Percentiles rank a stretch among this genome's conserved stretches.
Conservation (phyloP, 768 basidiomycete species). For the Peribolospora baueri region DNA sequence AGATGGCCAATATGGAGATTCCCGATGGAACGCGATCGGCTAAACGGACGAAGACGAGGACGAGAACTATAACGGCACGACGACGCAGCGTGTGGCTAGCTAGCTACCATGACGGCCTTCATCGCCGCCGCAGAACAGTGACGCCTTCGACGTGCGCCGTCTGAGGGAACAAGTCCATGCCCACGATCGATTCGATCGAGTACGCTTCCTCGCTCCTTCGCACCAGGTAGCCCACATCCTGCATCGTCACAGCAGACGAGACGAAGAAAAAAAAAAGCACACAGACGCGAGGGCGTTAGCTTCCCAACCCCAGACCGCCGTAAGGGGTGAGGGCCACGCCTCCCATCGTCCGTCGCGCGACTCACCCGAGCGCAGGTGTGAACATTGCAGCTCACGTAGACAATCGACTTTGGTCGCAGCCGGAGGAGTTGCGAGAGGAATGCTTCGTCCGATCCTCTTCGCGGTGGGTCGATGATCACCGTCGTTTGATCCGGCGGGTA, state of each 20-base stretch:
- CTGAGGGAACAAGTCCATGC: slow-evolving; percentile 90
- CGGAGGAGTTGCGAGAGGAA: slow-evolving; percentile 46
- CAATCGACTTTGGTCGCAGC: slow-evolving; percentile 43
- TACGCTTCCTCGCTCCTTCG: slow-evolving; percentile 29
- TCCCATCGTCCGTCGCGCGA: background rate
- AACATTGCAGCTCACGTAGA: slow-evolving; percentile 88
- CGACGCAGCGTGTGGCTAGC: no score
- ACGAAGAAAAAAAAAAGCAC: background rate
- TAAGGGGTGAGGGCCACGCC: background rate
- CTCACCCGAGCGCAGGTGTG: slow-evolving; percentile 46
- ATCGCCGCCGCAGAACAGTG: slow-evolving; percentile 14
- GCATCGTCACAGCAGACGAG: background rate
- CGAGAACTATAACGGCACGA: no score
- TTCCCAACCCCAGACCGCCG: slow-evolving; percentile 10
- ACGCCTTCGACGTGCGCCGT: slow-evolving; percentile 80
- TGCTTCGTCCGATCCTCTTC: slow-evolving; percentile 69
- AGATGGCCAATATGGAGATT: no score
- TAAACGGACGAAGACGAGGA: no score
- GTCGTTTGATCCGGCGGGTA: slow-evolving; percentile 46
- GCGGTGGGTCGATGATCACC: slow-evolving; percentile 66
- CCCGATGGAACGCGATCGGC: no score
- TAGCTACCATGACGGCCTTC: no score
- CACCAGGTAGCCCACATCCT: slow-evolving; percentile 57
- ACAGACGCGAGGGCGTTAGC: slow-evolving; percentile 3
- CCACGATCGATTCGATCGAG: slow-evolving; percentile 53